A percentile compares a stretch with the other conserved stretches of the same genome.
phyloP scores from a whole-genome alignment of 129 eudicot genomes.

The Chrysanthemum lavandulifolium region DNA sequence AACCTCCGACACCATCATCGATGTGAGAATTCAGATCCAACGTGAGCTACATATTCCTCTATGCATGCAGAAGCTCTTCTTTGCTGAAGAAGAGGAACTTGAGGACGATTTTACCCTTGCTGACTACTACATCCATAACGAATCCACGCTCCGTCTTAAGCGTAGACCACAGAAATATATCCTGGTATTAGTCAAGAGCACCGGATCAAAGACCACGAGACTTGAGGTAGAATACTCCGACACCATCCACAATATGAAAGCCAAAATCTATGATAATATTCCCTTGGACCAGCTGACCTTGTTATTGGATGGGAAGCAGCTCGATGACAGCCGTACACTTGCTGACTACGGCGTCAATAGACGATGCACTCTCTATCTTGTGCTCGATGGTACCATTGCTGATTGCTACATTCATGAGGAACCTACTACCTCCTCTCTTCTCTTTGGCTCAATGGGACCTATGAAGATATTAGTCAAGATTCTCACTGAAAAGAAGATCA shows the following conservation, averaged over 20 bases:
- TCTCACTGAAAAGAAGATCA: background rate
- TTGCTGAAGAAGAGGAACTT: slow-evolving; percentile 16
- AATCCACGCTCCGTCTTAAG: slow-evolving; percentile 20
- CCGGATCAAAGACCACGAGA: slow-evolving; percentile 26
- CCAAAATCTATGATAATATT: slow-evolving; percentile 26
- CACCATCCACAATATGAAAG: slow-evolving; percentile 29
- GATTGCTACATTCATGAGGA: slow-evolving; percentile 26
- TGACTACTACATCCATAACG: slow-evolving; percentile 29
- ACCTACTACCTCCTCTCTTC: slow-evolving; percentile 1
- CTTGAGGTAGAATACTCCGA: slow-evolving; percentile 27
- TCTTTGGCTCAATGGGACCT: slow-evolving; percentile 9
- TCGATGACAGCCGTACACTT: slow-evolving; percentile 19
- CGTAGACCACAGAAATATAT: slow-evolving; percentile 2
- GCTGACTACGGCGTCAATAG: slow-evolving; percentile 13
- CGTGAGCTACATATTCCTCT: slow-evolving; percentile 43
- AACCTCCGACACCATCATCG: slow-evolving; percentile 46
- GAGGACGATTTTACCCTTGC: slow-evolving; percentile 26
- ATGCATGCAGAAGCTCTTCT: slow-evolving; percentile 25
- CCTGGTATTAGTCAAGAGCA: slow-evolving; percentile 21
- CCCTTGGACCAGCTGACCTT: slow-evolving; percentile 30
- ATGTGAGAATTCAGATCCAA: slow-evolving; percentile 51
- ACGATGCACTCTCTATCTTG: too few species aligned
- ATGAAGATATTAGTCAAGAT: background rate
- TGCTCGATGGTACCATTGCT: slow-evolving; percentile 4
- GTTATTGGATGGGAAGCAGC: slow-evolving; percentile 26